Evolutionary conservation across 208 protist genomes (phyloP), one percentile per base, ranked within the genome.

Genomic region (Kentomonas sorsogonicus): DNA sequence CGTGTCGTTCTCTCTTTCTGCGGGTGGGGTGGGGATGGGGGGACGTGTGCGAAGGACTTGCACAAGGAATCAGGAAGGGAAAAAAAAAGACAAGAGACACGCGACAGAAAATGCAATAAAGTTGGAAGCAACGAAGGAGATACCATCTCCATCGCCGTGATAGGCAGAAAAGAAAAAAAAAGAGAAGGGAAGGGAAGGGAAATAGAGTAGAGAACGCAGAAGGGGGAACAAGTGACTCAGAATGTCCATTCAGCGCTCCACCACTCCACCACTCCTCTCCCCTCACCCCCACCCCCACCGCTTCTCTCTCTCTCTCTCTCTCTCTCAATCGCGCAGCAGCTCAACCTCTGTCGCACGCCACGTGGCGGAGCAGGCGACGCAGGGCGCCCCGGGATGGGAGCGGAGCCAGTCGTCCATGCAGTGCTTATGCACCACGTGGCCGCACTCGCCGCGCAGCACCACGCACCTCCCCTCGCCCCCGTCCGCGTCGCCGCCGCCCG

Each of bases 351-450:
- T n/a, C n/a, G n/a, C n/a, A n/a, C n/a, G n/a, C n/a, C n/a, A n/a
- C n/a, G n/a, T n/a, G n/a, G n/a, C n/a, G n/a, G n/a, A n/a, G n/a
- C n/a, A n/a, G n/a, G n/a, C n/a, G n/a, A n/a, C n/a, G n/a, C n/a
- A n/a, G n/a, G n/a, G n/a, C n/a, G n/a, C n/a, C n/a, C n/a, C n/a
- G n/a, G n/a, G n/a, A n/a, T 68, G 30, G 30, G 3, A 22, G 36
- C 56, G 40, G 18, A 56, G 38, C 80, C 80, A 88, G 48, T 51
- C 60, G 26, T 60, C 29, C 4, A 77, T 57, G 56, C 80, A 88
- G 59, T 81, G 70, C 33, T 60, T 50, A 44, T 88, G 80, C 44
- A 76, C 74, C 0, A 68, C 39, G 64, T 88, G 76, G 5, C 54
- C 59, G 44, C 80, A 88, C 39, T 36, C 60, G 13, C 73, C 73